Percentiles rank a stretch among this genome's conserved stretches.
Conservation (phyloP, 306 rosid genomes). For the Neltuma alba region DNA sequence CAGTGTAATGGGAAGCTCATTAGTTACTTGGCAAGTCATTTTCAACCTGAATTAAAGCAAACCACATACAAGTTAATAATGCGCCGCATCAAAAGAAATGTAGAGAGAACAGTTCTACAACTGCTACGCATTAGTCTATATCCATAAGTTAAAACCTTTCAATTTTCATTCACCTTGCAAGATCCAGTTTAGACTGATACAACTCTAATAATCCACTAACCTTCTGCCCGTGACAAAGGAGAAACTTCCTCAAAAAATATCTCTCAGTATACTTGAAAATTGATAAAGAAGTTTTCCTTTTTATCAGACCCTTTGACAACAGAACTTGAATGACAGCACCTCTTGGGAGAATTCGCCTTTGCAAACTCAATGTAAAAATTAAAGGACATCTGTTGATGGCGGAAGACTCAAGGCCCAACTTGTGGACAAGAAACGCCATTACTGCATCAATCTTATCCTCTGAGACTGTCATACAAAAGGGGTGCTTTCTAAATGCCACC, state of each 20-base stretch:
- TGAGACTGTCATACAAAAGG: background rate
- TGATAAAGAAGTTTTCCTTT: background rate
- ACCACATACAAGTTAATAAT: background rate
- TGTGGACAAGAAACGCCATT: background rate
- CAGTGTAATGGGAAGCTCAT: background rate
- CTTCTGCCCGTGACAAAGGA: constrained; percentile 30
- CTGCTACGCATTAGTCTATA: background rate
- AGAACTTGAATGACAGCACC: background rate
- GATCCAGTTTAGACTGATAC: constrained; percentile 27
- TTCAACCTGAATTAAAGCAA: background rate
- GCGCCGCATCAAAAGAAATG: background rate
- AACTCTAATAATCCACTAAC: constrained; percentile 37
- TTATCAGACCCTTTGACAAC: background rate
- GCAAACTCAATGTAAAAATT: background rate
- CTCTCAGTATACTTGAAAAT: background rate
- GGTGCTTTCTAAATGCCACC: background rate
- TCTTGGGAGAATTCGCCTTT: background rate
- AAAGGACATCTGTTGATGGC: background rate
- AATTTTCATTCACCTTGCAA: background rate
- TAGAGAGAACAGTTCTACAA: background rate
- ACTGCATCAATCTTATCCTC: background rate
- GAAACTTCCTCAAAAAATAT: background rate
- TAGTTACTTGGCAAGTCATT: background rate
- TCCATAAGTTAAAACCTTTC: no score
- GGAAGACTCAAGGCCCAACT: background rate